Conservation (phyloP, 768 basidiomycete species). For the Kwoniella mangroviensis region DNA sequence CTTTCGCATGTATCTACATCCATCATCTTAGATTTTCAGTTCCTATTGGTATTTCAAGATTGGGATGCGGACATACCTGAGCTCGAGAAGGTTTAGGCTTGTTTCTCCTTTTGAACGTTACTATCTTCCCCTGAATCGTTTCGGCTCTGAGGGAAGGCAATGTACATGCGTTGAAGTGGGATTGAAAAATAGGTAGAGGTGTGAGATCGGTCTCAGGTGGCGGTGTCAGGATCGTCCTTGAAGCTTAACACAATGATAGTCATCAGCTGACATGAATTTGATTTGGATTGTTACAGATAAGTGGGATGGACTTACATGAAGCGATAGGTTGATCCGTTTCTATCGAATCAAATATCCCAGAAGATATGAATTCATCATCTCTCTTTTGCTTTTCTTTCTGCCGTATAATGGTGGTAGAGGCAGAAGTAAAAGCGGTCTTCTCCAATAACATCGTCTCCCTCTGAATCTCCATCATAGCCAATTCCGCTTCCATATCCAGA, state of each 20-base stretch:
- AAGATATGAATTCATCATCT: constrained; percentile 4
- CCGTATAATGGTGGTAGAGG: neutral
- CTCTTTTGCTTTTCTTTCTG: neutral
- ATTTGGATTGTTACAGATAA: neutral
- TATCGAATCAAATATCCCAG: constrained; percentile 7
- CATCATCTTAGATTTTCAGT: constrained; percentile 3
- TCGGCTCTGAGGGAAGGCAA: constrained; percentile 33
- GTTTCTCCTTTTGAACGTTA: constrained; percentile 37
- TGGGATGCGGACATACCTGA: constrained; percentile 5
- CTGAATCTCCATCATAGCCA: constrained; percentile 31
- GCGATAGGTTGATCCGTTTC: constrained; percentile 14
- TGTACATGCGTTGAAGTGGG: constrained; percentile 22
- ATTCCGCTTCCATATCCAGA: constrained; percentile 37
- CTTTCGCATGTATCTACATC: constrained; percentile 7
- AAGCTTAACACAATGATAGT: neutral
- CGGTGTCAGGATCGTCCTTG: constrained; percentile 10
- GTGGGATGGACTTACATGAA: constrained; percentile 22
- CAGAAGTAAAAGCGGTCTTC: too few species aligned
- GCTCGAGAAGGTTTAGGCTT: constrained; percentile 24
- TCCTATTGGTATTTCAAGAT: neutral
- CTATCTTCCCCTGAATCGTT: constrained; percentile 37
- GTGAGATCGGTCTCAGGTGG: constrained; percentile 16
- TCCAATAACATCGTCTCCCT: constrained; percentile 5
- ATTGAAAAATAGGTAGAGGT: constrained; percentile 19
- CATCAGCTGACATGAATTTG: neutral